Conservation (phyloP, 768 basidiomycete species). For the Russula abietina region DNA sequence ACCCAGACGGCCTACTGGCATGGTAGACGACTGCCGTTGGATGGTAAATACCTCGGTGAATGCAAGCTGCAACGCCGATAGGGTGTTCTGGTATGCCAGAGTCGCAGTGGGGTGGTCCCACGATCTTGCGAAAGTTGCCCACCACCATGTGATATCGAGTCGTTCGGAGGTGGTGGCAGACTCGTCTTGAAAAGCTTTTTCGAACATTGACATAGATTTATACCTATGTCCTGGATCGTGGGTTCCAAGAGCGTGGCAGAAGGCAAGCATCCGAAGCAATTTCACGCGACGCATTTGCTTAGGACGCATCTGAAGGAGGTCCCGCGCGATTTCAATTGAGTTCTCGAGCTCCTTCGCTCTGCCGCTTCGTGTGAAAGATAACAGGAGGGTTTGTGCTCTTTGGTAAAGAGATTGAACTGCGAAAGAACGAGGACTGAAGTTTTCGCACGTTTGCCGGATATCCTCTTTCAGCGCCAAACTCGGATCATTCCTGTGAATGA, state of each 20-base stretch:
- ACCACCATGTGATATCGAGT: background rate
- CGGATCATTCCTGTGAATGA: background rate
- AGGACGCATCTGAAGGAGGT: background rate
- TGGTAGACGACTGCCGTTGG: background rate
- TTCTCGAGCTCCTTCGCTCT: background rate
- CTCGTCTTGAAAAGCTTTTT: background rate
- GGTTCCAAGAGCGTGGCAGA: background rate
- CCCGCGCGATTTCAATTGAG: background rate
- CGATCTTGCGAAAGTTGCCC: background rate
- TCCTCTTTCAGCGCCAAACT: background rate
- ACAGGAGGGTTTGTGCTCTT: background rate
- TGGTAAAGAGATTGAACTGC: background rate
- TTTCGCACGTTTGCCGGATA: background rate
- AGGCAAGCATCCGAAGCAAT: background rate
- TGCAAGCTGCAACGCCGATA: background rate
- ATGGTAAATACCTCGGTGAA: background rate
- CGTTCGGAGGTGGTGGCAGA: background rate
- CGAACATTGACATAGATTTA: background rate
- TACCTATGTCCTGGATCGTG: background rate
- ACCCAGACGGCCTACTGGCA: background rate
- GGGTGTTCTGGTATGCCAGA: constrained; percentile 2
- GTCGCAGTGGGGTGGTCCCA: background rate
- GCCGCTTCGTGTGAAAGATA: background rate
- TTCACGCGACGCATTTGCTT: background rate
- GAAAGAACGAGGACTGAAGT: background rate